Evolutionary conservation across 768 basidiomycete genomes (phyloP).

Genomic region (Hygrocybe punicea): DNA sequence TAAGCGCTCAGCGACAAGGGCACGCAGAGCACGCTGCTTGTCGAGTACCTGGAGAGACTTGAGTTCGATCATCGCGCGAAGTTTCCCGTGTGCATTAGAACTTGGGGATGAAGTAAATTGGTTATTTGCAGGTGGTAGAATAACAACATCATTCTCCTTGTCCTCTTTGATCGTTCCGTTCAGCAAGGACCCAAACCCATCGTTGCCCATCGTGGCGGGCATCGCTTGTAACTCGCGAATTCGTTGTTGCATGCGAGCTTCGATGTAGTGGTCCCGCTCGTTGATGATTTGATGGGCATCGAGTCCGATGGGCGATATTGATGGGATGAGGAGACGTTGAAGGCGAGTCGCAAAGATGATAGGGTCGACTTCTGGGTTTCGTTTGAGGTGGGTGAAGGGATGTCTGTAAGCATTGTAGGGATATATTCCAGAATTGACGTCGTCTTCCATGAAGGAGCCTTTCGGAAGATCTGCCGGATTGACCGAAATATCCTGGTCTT

Average conservation of each 20-base stretch:
- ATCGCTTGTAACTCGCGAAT: constrained; percentile 80
- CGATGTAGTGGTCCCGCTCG: constrained; percentile 88
- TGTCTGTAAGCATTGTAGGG: constrained; percentile 89
- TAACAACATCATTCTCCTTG: constrained; percentile 39
- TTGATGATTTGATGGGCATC: constrained; percentile 89
- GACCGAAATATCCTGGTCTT: constrained; percentile 48
- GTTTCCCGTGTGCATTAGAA: constrained; percentile 70
- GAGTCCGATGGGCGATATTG: constrained; percentile 85
- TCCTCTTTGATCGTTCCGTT: constrained; percentile 44
- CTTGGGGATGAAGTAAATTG: constrained; percentile 49
- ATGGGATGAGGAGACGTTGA: constrained; percentile 81
- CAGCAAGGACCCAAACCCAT: constrained; percentile 52
- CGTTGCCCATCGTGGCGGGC: constrained; percentile 78
- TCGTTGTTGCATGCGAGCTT: constrained; percentile 84
- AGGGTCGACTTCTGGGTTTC: constrained; percentile 57
- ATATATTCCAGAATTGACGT: constrained; percentile 76
- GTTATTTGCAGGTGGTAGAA: constrained; percentile 27
- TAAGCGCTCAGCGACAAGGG: constrained; percentile 81
- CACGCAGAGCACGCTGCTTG: constrained; percentile 85
- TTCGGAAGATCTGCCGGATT: constrained; percentile 64
- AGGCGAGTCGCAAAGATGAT: constrained; percentile 65
- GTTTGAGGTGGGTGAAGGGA: constrained; percentile 78
- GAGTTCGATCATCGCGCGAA: constrained; percentile 89
- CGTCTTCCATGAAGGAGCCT: constrained; percentile 74
- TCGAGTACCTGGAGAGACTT: constrained; percentile 85